Conservation (phyloP, 257 asterid species). For the Solanum megistacrolobum region DNA sequence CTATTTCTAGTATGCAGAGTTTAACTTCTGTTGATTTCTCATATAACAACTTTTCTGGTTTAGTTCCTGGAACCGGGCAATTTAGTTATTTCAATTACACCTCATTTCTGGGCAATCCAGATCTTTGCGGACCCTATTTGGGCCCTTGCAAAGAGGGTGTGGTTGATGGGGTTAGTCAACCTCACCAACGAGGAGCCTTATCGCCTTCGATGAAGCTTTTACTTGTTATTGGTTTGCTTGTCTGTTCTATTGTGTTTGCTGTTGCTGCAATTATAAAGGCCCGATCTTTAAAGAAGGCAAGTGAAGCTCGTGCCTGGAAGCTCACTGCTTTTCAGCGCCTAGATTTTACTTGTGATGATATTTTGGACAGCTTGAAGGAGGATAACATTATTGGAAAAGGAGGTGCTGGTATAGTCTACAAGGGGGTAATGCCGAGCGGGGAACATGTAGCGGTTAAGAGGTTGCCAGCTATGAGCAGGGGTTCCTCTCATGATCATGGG, state of each 20-base stretch:
- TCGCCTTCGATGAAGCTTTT: slow-evolving; percentile 79
- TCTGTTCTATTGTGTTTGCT: slow-evolving; percentile 81
- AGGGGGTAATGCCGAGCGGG: slow-evolving; percentile 70
- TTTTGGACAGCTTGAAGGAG: slow-evolving; percentile 71
- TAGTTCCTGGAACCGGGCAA: slow-evolving; percentile 87
- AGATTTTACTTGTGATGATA: slow-evolving; percentile 81
- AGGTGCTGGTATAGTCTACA: slow-evolving; percentile 92
- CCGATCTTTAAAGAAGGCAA: slow-evolving; percentile 65
- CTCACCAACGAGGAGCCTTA: slow-evolving; percentile 49
- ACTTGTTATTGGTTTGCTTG: slow-evolving; percentile 72
- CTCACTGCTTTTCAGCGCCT: slow-evolving; percentile 90
- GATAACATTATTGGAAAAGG: slow-evolving; percentile 94
- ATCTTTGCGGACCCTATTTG: slow-evolving; percentile 86
- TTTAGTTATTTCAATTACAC: slow-evolving; percentile 83
- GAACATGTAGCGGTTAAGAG: slow-evolving; percentile 84
- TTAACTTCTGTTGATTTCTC: slow-evolving; percentile 94
- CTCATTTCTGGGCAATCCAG: slow-evolving; percentile 73
- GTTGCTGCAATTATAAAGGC: slow-evolving; percentile 87
- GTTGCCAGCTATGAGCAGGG: slow-evolving; percentile 74
- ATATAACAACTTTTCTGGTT: slow-evolving; percentile 77
- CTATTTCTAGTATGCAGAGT: slow-evolving; percentile 80
- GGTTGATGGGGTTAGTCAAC: slow-evolving; percentile 34
- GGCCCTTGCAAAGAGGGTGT: slow-evolving; percentile 77
- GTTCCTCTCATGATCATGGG: slow-evolving; percentile 91
- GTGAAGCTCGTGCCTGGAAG: slow-evolving; percentile 86